Conservation (phyloP, 768 basidiomycete genomes). For the Suillus discolor region DNA sequence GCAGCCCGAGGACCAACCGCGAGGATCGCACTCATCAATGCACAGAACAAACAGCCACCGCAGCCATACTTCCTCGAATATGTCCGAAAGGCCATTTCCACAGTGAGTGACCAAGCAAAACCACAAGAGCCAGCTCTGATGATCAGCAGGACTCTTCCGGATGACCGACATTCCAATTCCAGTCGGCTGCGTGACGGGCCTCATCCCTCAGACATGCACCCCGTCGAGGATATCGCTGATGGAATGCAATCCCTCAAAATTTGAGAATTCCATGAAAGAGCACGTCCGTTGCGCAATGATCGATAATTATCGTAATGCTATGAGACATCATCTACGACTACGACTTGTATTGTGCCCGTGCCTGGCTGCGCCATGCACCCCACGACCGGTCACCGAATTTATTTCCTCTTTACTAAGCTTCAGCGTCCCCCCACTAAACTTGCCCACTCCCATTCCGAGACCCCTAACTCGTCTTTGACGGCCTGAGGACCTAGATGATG, state of each 20-base stretch:
- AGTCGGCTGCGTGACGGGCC: slow-evolving; percentile 22
- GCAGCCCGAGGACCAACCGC: slow-evolving; percentile 12
- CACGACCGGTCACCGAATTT: slow-evolving; percentile 32
- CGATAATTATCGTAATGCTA: slow-evolving; percentile 1
- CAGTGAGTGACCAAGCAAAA: slow-evolving; percentile 19
- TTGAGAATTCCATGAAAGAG: slow-evolving; percentile 12
- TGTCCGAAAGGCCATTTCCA: slow-evolving; percentile 17
- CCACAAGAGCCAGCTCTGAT: neutral
- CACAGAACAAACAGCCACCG: slow-evolving; percentile 25
- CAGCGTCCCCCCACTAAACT: slow-evolving; percentile 69
- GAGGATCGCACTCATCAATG: slow-evolving; percentile 20
- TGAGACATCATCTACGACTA: slow-evolving; percentile 12
- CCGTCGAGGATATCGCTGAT: slow-evolving; percentile 23
- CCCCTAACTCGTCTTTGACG: slow-evolving; percentile 62
- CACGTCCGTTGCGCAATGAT: neutral
- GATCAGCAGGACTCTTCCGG: slow-evolving; percentile 21
- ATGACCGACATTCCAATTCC: slow-evolving; percentile 28
- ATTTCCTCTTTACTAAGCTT: slow-evolving; percentile 68
- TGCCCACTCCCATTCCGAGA: slow-evolving; percentile 78
- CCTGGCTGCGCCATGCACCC: slow-evolving; percentile 4
- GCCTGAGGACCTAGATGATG: slow-evolving; percentile 24
- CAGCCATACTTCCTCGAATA: slow-evolving; percentile 20
- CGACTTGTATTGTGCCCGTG: neutral
- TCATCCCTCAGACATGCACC: slow-evolving; percentile 16
- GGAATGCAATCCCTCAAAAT: slow-evolving; percentile 27